Evolutionary conservation across 371 early-diverging fungal species (phyloP).

Genomic region (Coemansia sp.): DNA sequence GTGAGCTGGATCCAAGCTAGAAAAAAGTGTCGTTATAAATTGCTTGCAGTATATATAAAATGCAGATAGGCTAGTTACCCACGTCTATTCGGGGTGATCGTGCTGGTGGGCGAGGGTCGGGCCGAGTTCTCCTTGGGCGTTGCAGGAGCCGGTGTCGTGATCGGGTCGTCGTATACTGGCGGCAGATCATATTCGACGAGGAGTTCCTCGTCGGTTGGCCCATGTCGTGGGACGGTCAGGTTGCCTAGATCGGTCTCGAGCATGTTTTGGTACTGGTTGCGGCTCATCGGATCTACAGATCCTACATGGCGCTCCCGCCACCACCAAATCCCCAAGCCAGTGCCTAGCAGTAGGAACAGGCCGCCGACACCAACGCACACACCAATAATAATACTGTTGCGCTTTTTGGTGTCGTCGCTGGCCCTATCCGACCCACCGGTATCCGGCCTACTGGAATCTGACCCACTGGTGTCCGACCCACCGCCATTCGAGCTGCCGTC

Average conservation of each 20-base stretch:
- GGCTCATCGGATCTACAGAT: constrained; percentile 7
- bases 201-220: background rate
- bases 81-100: too few species aligned
- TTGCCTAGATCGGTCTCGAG: background rate
- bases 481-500: background rate
- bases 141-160: too few species aligned
- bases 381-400: constrained; percentile 4
- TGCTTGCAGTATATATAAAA: too few species aligned
- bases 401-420: background rate
- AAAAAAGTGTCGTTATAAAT: too few species aligned
- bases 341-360: background rate
- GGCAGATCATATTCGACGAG: background rate
- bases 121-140: too few species aligned
- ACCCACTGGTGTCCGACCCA: too few species aligned
- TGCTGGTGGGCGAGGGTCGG: too few species aligned
- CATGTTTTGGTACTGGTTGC: constrained; percentile 7
- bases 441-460: too few species aligned
- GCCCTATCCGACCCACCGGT: too few species aligned
- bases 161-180: constrained; percentile 2
- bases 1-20: too few species aligned
- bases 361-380: constrained; percentile 5
- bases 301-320: constrained; percentile 4
- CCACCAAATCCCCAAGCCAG: background rate
- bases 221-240: background rate
- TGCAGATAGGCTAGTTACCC: too few species aligned